phyloP scores from a whole-genome alignment of 2,329 filamentous ascomycete species.

The Ophiostoma perfectum region DNA sequence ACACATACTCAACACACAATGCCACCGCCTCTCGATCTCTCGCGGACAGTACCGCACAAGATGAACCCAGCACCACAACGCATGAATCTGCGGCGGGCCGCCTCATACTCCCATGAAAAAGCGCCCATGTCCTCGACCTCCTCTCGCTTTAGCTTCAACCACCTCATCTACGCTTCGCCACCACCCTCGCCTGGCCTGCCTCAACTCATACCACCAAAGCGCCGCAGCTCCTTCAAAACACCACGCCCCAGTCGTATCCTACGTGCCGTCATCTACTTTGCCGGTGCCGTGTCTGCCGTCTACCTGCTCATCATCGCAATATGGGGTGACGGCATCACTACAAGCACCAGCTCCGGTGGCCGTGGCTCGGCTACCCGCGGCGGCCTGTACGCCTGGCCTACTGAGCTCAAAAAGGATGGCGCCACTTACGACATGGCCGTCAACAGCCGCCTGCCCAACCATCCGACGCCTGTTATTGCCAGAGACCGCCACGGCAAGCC shows the following conservation, averaged over 20 bases:
- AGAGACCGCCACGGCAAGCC: conserved; percentile 58
- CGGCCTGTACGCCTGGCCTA: conserved; percentile 36
- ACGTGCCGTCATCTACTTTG: conserved; percentile 50
- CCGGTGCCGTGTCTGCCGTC: conserved; percentile 45
- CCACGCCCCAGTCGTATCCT: conserved; percentile 54
- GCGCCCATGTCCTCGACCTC: conserved; percentile 54
- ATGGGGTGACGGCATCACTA: conserved; percentile 22
- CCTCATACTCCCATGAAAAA: conserved; percentile 53
- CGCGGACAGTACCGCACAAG: conserved; percentile 37
- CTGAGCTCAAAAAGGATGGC: conserved; percentile 40
- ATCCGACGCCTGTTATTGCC: conserved; percentile 67
- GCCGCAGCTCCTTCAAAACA: conserved; percentile 56
- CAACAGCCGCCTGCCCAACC: conserved; percentile 60
- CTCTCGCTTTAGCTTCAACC: conserved; percentile 60
- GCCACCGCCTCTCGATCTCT: conserved; percentile 44
- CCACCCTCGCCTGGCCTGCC: conserved; percentile 67
- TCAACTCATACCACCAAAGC: conserved; percentile 50
- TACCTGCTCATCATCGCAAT: conserved; percentile 43
- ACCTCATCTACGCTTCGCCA: conserved; percentile 61
- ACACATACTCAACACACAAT: conserved; percentile 32
- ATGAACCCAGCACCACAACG: conserved; percentile 51
- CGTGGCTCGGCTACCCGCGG: background rate
- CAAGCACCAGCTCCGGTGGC: background rate
- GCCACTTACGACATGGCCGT: conserved; percentile 60
- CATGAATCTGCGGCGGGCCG: conserved; percentile 54